A percentile compares a stretch with the other conserved stretches of the same genome.
Conservation (phyloP, 371 early-diverging fungal genomes). For the Mortierella sp. region DNA sequence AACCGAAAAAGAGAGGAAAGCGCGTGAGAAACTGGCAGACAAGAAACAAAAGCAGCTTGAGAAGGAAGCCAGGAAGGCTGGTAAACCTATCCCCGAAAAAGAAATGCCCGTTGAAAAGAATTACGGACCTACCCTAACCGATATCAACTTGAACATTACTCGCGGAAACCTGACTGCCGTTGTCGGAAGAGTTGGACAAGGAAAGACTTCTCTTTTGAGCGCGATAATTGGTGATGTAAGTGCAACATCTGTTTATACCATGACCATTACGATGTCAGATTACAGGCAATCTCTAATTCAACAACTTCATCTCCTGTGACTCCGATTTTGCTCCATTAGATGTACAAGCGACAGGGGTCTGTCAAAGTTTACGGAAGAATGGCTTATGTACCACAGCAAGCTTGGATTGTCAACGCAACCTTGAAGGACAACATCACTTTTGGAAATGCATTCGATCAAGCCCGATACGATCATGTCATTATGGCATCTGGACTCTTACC, state of each 20-base stretch:
- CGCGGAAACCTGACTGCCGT: slow-evolving; percentile 57
- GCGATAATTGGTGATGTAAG: slow-evolving; percentile 60
- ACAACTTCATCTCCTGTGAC: background rate
- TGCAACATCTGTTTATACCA: background rate
- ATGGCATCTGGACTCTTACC: slow-evolving; percentile 66
- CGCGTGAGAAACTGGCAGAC: slow-evolving; percentile 25
- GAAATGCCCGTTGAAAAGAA: slow-evolving; percentile 32
- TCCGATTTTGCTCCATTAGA: slow-evolving; percentile 8
- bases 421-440: slow-evolving; percentile 68
- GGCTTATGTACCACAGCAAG: slow-evolving; percentile 64
- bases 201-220: slow-evolving; percentile 61
- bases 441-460: slow-evolving; percentile 59
- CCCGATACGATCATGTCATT: slow-evolving; percentile 64
- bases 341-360: slow-evolving; percentile 54
- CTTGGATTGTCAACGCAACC: slow-evolving; percentile 69
- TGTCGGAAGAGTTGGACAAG: slow-evolving; percentile 64
- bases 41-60: slow-evolving; percentile 44
- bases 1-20: slow-evolving; percentile 35
- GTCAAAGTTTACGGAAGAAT: slow-evolving; percentile 59
- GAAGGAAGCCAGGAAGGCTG: slow-evolving; percentile 40
- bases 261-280: background rate
- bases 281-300: background rate
- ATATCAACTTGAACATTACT: slow-evolving; percentile 34
- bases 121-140: slow-evolving; percentile 34
- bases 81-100: slow-evolving; percentile 39